Base-by-base conservation (phyloP, 139 green algal genomes). In the Coccomyxa sp. region DNA sequence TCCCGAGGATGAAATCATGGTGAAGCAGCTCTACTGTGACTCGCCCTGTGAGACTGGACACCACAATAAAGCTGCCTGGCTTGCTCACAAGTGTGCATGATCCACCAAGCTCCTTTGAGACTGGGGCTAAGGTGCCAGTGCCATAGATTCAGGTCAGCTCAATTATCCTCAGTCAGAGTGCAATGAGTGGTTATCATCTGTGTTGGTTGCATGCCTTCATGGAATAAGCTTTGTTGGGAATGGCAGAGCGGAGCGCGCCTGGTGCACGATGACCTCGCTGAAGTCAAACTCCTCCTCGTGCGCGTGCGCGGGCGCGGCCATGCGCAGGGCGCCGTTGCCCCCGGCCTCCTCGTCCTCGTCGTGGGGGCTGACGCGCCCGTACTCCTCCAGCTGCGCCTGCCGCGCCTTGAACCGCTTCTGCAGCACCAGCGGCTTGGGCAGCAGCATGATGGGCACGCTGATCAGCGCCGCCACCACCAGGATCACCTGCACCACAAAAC, bases 371-470 rank as follows among this genome's bases (percentile, higher is more conserved):
- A 83, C 79, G 70, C 79, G 79, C 8, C 74, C 74, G 55, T 83
- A 83, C 50, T 75, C 33, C 39, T 82, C 54, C 18, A 73, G 44
- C 79, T 82, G 79, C 39, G 54, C 38, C 55, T 55, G 36, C 27
- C 82, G 74, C 35, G 82, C 83, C 77, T 97, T 86, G 78, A 94
- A 85, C 14, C 95, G 85, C 78, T 93, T 90, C 64, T 95, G 93
- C 74, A 99, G 87, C 71, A 99, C 96, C 76, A 97, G 82, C 0
- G 96, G 96, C 87, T 99, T 99, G 58, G 96, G 95, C 14, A 99
- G 39, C 37, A 99, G 90, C 96, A 99, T 99, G 86, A 88, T 94
- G 0, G 96, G 96, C 78, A 99, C 92, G 16, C 91, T 84, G 8
- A 95, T 84, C n/a, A 99, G 82, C 12, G 90, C 83, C 0, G 89